Conservation (phyloP, 352 stramenopile species). For the Thraustochytrium sp. region DNA sequence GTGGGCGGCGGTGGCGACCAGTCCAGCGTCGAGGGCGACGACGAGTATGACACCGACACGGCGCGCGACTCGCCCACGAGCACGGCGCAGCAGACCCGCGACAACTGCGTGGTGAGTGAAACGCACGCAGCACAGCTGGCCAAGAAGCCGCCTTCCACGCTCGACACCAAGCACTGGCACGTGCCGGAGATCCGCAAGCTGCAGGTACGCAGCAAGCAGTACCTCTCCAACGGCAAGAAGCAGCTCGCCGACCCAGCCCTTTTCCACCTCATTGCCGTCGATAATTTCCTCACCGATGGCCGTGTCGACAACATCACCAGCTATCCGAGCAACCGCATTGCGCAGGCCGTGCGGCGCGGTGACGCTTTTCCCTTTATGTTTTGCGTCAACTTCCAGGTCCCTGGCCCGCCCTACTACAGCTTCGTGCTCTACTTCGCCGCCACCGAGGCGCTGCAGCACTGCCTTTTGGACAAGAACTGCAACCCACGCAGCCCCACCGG, state of each 20-base stretch:
- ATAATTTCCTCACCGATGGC: conserved; percentile 57
- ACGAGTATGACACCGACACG: not conserved
- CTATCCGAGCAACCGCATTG: conserved; percentile 55
- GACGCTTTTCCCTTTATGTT: conserved; percentile 65
- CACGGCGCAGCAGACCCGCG: not conserved
- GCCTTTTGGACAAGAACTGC: conserved; percentile 58
- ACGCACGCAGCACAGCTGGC: not conserved
- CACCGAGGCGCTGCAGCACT: conserved; percentile 56
- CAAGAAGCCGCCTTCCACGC: not conserved
- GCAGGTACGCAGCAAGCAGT: conserved; percentile 59
- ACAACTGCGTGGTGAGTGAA: conserved; percentile 23
- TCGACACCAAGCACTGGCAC: conserved; percentile 49
- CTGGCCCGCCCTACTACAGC: conserved; percentile 63
- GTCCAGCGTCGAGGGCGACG: not conserved
- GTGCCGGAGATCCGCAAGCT: conserved; percentile 58
- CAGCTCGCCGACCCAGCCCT: conserved; percentile 50
- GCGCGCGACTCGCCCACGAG: not conserved
- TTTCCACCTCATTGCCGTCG: conserved; percentile 62
- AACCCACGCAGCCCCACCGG: conserved; percentile 49
- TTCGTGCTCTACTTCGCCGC: conserved; percentile 65
- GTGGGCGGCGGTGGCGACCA: not conserved
- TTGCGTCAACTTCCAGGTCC: conserved; percentile 73
- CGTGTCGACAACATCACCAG: conserved; percentile 60
- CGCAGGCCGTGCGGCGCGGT: conserved; percentile 55
- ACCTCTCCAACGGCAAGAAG: conserved; percentile 62